Evolutionary conservation across 2,329 filamentous ascomycete genomes (phyloP).

Genomic region (Neopestalotiopsis sp.): DNA sequence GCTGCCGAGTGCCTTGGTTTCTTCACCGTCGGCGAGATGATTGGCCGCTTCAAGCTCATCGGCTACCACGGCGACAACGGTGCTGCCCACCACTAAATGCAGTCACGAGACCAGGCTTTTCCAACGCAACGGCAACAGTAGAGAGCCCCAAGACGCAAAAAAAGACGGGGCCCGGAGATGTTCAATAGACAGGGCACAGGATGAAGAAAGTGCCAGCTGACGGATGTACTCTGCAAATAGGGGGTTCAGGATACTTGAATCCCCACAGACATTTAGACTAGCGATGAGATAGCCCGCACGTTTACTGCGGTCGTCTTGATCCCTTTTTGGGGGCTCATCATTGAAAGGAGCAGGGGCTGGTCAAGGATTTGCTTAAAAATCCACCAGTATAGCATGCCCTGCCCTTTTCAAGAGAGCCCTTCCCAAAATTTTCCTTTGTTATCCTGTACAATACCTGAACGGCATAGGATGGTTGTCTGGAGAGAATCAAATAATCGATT

Average conservation of each 20-base stretch:
- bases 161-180: neutral
- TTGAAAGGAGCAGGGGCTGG: constrained; percentile 1
- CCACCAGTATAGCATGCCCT: constrained; percentile 11
- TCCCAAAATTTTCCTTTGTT: constrained; percentile 19
- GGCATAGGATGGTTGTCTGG: constrained; percentile 10
- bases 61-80: constrained; percentile 79
- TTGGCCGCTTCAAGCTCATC: constrained; percentile 92
- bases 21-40: constrained; percentile 97
- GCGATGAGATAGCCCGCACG: neutral
- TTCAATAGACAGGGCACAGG: neutral
- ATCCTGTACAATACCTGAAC: constrained; percentile 20
- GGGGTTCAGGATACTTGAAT: neutral
- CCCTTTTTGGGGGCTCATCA: neutral
- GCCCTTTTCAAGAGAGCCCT: constrained; percentile 3
- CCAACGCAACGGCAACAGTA: neutral
- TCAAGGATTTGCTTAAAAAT: neutral
- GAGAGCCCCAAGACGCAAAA: neutral
- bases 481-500: constrained; percentile 17
- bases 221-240: neutral
- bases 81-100: constrained; percentile 62
- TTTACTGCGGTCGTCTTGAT: neutral
- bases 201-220: neutral
- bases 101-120: neutral
- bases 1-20: constrained; percentile 89
- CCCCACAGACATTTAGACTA: constrained; percentile 2